Percentiles rank a stretch among this genome's conserved stretches.
phyloP scores from a whole-genome alignment of 257 asterid genomes.

The Coffea eugenioides region DNA sequence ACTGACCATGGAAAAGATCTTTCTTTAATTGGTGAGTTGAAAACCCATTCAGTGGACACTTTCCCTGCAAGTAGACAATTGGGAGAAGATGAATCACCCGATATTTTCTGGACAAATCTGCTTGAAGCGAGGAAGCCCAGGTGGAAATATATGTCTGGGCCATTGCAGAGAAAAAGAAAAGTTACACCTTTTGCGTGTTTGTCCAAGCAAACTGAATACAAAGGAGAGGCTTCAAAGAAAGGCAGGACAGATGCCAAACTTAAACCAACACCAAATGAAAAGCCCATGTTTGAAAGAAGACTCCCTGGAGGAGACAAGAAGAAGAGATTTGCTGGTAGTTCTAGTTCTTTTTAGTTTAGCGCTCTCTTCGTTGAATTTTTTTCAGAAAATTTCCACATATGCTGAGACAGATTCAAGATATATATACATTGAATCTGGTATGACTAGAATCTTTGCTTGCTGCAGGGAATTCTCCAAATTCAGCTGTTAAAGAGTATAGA shows the following conservation, averaged over 20 bases:
- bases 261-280: neutral
- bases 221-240: constrained; percentile 20
- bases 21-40: constrained; percentile 49
- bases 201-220: constrained; percentile 13
- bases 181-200: constrained; percentile 14
- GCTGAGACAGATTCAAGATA: neutral
- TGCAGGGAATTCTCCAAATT: constrained; percentile 15
- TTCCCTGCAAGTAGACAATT: constrained; percentile 29
- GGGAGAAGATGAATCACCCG: constrained; percentile 32
- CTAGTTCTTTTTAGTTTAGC: constrained; percentile 1
- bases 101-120: constrained; percentile 49
- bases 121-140: constrained; percentile 44
- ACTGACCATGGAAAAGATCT: constrained; percentile 26
- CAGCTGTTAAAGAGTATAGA: constrained; percentile 12
- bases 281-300: constrained; percentile 15
- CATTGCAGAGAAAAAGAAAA: constrained; percentile 33
- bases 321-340: constrained; percentile 25
- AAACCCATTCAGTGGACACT: constrained; percentile 26
- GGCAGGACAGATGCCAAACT: constrained; percentile 23
- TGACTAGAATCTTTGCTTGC: constrained; percentile 5
- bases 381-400: neutral
- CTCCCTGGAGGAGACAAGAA: constrained; percentile 8
- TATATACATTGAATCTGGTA: neutral
- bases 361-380: neutral
- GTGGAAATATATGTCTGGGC: constrained; percentile 41